phyloP scores from a whole-genome alignment of 805 yeast species.

The Saturnispora sekii region DNA sequence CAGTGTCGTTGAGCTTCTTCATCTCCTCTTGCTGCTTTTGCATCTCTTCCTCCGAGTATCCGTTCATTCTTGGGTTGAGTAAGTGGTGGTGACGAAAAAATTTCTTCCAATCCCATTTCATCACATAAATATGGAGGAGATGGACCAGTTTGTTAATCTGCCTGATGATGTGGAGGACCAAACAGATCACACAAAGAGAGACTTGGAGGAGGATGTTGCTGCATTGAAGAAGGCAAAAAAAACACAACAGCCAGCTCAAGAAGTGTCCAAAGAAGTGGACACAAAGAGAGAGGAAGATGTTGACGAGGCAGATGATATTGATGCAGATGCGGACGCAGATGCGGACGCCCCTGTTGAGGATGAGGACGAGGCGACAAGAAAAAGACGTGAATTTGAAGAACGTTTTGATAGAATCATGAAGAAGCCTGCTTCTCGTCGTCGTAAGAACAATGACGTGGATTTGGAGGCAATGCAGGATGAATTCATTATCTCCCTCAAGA shows the following conservation, averaged over 20 bases:
- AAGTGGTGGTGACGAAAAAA: background rate
- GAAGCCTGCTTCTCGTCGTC: slow-evolving; percentile 44
- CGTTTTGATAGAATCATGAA: slow-evolving; percentile 71
- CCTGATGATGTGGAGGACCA: slow-evolving; percentile 2
- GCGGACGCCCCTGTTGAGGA: slow-evolving; percentile 13
- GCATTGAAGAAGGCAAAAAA: slow-evolving; percentile 14
- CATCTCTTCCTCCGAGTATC: slow-evolving; percentile 25
- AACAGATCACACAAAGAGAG: slow-evolving; percentile 14
- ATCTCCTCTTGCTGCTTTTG: slow-evolving; percentile 52
- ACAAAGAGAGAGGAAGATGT: slow-evolving; percentile 2
- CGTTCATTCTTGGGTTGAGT: slow-evolving; percentile 18
- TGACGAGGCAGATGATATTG: background rate
- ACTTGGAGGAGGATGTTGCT: slow-evolving; percentile 15
- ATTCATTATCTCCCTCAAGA: slow-evolving; percentile 68
- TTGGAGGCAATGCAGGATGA: slow-evolving; percentile 94
- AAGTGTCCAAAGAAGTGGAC: background rate
- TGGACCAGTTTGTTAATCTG: slow-evolving; percentile 6
- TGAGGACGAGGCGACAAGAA: slow-evolving; percentile 31
- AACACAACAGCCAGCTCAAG: background rate
- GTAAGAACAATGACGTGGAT: slow-evolving; percentile 78
- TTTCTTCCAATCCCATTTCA: background rate
- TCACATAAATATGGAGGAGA: background rate
- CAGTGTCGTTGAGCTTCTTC: slow-evolving; percentile 55
- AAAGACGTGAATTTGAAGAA: slow-evolving; percentile 72
- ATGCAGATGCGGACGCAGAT: slow-evolving; percentile 3